Conservation (phyloP, 371 early-diverging fungal species). For the Choanephora cucurbitarum region DNA sequence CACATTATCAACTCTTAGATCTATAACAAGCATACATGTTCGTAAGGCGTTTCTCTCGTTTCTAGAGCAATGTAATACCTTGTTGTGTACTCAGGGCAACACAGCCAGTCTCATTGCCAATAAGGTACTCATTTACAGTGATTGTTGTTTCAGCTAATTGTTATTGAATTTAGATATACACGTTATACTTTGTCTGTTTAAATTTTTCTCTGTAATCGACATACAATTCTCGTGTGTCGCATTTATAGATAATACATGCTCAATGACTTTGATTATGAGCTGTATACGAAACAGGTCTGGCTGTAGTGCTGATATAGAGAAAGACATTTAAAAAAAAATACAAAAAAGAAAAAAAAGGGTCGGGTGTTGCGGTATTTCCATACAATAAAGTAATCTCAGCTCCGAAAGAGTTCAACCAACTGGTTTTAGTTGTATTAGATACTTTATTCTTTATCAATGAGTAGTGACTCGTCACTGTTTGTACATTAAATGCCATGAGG, state of each 20-base stretch:
- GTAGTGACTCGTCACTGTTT: no score
- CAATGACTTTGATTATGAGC: background rate
- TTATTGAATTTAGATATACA: background rate
- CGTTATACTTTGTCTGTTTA: background rate
- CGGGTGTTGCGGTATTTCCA: no score
- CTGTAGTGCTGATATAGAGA: background rate
- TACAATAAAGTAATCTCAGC: no score
- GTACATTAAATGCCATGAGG: constrained; percentile 10
- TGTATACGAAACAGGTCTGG: background rate
- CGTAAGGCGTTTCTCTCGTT: background rate
- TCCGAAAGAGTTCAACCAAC: no score
- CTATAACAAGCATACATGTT: background rate
- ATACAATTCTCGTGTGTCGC: background rate
- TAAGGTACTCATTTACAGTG: background rate
- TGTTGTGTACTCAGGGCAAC: background rate
- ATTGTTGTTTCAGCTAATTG: background rate
- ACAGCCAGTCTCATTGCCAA: background rate
- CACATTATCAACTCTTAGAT: background rate
- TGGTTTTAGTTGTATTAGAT: no score
- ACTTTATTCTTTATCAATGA: no score
- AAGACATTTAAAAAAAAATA: background rate
- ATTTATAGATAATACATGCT: background rate
- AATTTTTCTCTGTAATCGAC: background rate
- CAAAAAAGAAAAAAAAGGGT: background rate
- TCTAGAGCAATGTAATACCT: background rate